Percentiles rank a stretch among this genome's conserved stretches.
Evolutionary conservation across 2,329 filamentous ascomycete genomes (phyloP).

Genomic region (Fusarium praegraminearum): DNA sequence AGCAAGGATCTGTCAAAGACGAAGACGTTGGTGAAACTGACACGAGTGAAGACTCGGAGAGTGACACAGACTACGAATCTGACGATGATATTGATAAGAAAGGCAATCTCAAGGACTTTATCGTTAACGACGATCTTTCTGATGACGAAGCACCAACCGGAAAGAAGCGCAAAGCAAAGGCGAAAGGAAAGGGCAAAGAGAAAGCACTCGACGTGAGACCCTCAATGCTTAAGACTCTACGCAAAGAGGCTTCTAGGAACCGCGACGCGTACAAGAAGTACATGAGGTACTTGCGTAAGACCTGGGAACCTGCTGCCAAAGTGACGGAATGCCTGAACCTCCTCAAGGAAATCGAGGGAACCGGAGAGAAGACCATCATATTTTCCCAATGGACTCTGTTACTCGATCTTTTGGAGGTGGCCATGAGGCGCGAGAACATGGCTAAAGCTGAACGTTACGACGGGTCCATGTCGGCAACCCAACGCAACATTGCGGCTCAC

Average conservation of each 20-base stretch:
- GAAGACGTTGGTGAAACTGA: conserved; percentile 48
- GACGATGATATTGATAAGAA: conserved; percentile 53
- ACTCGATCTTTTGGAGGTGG: conserved; percentile 79
- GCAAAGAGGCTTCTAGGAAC: conserved; percentile 74
- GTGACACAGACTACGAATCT: conserved; percentile 47
- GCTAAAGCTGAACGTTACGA: conserved; percentile 79
- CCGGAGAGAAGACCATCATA: conserved; percentile 76
- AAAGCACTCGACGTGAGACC: conserved; percentile 60
- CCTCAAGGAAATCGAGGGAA: conserved; percentile 72
- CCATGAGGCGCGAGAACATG: conserved; percentile 71
- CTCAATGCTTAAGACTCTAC: conserved; percentile 72
- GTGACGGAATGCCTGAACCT: conserved; percentile 83
- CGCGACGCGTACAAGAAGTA: conserved; percentile 75
- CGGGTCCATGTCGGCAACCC: conserved; percentile 77
- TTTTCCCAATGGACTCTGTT: conserved; percentile 85
- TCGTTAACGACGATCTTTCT: conserved; percentile 59
- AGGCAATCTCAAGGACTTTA: conserved; percentile 64
- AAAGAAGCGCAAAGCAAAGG: conserved; percentile 45
- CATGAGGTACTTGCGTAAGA: conserved; percentile 73
- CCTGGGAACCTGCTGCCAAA: conserved; percentile 83
- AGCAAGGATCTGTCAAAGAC: conserved; percentile 53
- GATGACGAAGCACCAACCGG: conserved; percentile 42
- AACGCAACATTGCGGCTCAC: conserved; percentile 76
- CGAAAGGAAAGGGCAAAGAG: conserved; percentile 54
- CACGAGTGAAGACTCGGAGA: conserved; percentile 46